Base-by-base conservation (phyloP, 2,329 filamentous ascomycete species). In the Alternaria arbusti region DNA sequence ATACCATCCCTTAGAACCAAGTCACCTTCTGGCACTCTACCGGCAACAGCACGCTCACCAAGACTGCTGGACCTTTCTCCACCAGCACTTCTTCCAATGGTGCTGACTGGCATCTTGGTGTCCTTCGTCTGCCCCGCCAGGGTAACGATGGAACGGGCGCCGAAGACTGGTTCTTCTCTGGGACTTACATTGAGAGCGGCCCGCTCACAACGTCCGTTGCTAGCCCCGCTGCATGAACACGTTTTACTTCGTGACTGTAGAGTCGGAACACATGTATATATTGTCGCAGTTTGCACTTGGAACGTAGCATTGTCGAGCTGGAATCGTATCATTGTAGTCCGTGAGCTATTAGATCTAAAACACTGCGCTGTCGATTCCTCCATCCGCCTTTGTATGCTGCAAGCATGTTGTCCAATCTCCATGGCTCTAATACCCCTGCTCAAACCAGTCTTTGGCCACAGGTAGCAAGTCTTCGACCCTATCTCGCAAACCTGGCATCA, bases 1-100 rank as follows among this genome's bases (percentile, higher is more conserved):
- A 32, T 6, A 15, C 6, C 13, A 32, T 4, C 4, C 30, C 5
- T 5, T 30, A 32, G 30, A 82, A 85, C 68, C 87, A 84, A 6
- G 89, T 93, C 28, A 86, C 86, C 12, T 88, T 92, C 79, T 92
- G 89, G 86, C 89, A 92, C 78, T 91, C 89, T 0, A 89, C 87
- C 15, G 90, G 89, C 36, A 81, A 82, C 13, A 84, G 85, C 36
- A 80, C 85, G 20, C 81, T 93, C 22, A 83, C 80, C 59, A 84
- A 87, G 74, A 86, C 86, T 1, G 88, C 89, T 5, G 84, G 85
- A 4, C 87, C 89, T 1, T 85, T 92, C 52, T 83, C 84, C 6
- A 87, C 84, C 0, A 86, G 84, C 52, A 87, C 90, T 5, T 87
- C 84, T 26, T 90, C 87, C 52, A 90, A 92, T 76, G 90, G 89